phyloP scores from a whole-genome alignment of 768 basidiomycete species.

The Suillus bovinus region DNA sequence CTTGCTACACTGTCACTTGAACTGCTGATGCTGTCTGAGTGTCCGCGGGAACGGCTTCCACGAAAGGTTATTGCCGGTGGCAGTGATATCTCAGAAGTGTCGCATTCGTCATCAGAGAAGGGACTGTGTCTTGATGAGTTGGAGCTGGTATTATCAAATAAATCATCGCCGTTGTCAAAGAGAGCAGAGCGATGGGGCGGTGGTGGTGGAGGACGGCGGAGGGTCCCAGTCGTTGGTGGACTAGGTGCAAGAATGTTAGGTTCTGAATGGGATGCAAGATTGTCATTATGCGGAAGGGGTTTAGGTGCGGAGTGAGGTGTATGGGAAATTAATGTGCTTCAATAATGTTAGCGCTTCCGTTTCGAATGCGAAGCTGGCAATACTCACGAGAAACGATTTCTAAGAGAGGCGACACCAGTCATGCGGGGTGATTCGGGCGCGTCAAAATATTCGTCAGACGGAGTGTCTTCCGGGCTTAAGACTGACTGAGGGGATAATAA shows the following conservation, averaged over 20 bases:
- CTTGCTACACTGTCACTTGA: conserved; percentile 23
- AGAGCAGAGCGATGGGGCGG: conserved; percentile 15
- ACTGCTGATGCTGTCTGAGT: conserved; percentile 20
- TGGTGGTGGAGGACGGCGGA: conserved; percentile 19
- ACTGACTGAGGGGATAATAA: not conserved
- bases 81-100: conserved; percentile 24
- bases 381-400: conserved; percentile 51
- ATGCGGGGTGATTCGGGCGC: conserved; percentile 2
- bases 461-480: not conserved
- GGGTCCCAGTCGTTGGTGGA: conserved; percentile 17
- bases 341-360: not conserved
- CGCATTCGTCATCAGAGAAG: conserved; percentile 33
- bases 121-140: conserved; percentile 27
- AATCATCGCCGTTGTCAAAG: conserved; percentile 22
- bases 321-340: conserved; percentile 33
- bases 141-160: conserved; percentile 20
- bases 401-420: conserved; percentile 41
- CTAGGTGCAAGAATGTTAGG: conserved; percentile 26
- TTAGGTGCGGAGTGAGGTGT: conserved; percentile 34
- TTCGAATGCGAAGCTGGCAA: conserved; percentile 22
- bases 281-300: conserved; percentile 15
- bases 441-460: not conserved
- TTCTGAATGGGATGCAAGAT: conserved; percentile 21
- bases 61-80: conserved; percentile 13
- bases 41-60: conserved; percentile 11